phyloP scores from a whole-genome alignment of 2,329 filamentous ascomycete genomes.

The Xylaria arbuscula region DNA sequence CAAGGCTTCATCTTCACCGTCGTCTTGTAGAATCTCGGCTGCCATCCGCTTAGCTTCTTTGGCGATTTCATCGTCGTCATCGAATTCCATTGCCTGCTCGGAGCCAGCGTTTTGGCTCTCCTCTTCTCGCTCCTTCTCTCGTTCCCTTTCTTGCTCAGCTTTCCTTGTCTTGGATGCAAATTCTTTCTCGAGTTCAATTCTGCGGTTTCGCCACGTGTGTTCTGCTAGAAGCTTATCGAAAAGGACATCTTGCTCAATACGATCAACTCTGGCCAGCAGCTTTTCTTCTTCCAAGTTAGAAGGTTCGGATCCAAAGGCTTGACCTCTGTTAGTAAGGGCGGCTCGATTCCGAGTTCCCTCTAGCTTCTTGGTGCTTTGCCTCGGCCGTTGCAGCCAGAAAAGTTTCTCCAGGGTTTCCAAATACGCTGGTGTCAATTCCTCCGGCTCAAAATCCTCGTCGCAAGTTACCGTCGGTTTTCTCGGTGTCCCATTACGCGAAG shows the following conservation, averaged over 20 bases:
- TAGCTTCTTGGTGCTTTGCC: slow-evolving; percentile 57
- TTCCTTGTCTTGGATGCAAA: slow-evolving; percentile 61
- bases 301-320: slow-evolving; percentile 22
- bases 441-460: slow-evolving; percentile 78
- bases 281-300: slow-evolving; percentile 67
- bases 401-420: slow-evolving; percentile 77
- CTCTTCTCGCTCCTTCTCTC: slow-evolving; percentile 49
- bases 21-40: slow-evolving; percentile 66
- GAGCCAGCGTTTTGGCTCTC: slow-evolving; percentile 48
- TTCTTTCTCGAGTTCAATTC: slow-evolving; percentile 70
- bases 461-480: slow-evolving; percentile 63
- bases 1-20: slow-evolving; percentile 63
- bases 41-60: slow-evolving; percentile 69
- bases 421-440: slow-evolving; percentile 80
- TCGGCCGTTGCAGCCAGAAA: slow-evolving; percentile 69
- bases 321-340: slow-evolving; percentile 1
- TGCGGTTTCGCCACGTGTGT: slow-evolving; percentile 70
- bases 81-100: slow-evolving; percentile 47
- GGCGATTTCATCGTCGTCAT: slow-evolving; percentile 64
- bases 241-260: slow-evolving; percentile 81
- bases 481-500: slow-evolving; percentile 47
- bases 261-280: slow-evolving; percentile 77
- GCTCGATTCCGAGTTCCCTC: slow-evolving; percentile 47
- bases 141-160: slow-evolving; percentile 49
- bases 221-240: slow-evolving; percentile 77